Conservation (phyloP, 164 flowering plant species). For the Vitis vinifera region DNA sequence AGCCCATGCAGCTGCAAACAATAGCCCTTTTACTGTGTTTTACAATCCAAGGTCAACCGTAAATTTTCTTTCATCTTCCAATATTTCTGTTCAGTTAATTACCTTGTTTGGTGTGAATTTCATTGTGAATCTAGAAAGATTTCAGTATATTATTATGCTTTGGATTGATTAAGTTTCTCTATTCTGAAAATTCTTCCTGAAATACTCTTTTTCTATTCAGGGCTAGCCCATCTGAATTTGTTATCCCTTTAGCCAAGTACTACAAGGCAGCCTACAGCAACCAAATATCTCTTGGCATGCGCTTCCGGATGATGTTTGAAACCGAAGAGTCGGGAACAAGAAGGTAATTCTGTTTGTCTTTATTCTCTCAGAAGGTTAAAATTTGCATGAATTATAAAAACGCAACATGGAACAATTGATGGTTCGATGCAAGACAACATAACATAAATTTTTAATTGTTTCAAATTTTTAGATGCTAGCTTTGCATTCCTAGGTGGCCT, state of each 20-base stretch:
- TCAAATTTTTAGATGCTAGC: no score
- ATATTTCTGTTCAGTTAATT: neutral
- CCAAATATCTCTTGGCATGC: conserved; percentile 96
- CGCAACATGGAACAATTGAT: no score
- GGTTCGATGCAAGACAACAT: no score
- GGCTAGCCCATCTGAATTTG: conserved; percentile 99
- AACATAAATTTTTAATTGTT: no score
- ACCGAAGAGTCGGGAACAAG: conserved; percentile 96
- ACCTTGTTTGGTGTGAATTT: neutral
- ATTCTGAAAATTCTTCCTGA: neutral
- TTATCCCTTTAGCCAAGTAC: conserved; percentile 92
- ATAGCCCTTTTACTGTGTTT: conserved; percentile 86
- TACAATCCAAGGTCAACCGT: conserved; percentile 79
- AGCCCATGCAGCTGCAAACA: conserved; percentile 95
- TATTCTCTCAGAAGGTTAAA: neutral
- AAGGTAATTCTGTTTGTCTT: conserved; percentile 46
- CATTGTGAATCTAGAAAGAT: no score
- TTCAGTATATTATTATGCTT: no score
- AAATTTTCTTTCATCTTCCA: neutral
- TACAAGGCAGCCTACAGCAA: conserved; percentile 76
- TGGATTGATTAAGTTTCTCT: neutral
- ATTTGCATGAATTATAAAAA: no score
- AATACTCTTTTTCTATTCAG: conserved; percentile 33
- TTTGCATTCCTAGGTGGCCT: no score
- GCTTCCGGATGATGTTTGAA: conserved; percentile 98